phyloP scores from a whole-genome alignment of 305 asterid species.

The Rubia balearica region DNA sequence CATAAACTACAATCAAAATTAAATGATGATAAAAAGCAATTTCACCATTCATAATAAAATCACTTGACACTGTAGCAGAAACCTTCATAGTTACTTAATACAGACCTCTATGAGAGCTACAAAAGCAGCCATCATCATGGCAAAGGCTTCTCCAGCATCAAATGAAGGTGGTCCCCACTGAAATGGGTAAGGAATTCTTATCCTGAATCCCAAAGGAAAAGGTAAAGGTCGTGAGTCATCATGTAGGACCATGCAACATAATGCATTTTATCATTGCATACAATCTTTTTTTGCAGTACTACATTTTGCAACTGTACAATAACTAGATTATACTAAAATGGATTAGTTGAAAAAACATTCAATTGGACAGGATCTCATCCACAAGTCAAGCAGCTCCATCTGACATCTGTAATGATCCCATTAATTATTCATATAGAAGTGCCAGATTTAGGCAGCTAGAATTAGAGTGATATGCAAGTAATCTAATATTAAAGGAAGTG shows the following conservation, averaged over 20 bases:
- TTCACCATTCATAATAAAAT: background rate
- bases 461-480: background rate
- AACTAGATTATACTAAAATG: background rate
- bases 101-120: constrained; percentile 87
- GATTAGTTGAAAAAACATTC: background rate
- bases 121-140: constrained; percentile 92
- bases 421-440: background rate
- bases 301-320: background rate
- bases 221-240: constrained; percentile 5
- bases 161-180: constrained; percentile 97
- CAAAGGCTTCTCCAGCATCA: constrained; percentile 89
- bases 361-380: background rate
- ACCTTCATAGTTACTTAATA: background rate
- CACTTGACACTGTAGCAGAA: background rate
- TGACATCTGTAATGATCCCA: background rate
- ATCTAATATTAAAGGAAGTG: background rate
- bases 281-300: background rate
- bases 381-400: background rate
- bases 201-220: constrained; percentile 45
- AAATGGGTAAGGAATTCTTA: constrained; percentile 86
- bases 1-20: background rate
- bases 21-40: background rate
- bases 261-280: background rate
- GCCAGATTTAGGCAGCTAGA: background rate
- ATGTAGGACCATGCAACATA: background rate